Percentiles rank a stretch among this genome's conserved stretches.
Conservation (phyloP, 1,284 basidiomycete genomes). For the Puccinia hordei region DNA sequence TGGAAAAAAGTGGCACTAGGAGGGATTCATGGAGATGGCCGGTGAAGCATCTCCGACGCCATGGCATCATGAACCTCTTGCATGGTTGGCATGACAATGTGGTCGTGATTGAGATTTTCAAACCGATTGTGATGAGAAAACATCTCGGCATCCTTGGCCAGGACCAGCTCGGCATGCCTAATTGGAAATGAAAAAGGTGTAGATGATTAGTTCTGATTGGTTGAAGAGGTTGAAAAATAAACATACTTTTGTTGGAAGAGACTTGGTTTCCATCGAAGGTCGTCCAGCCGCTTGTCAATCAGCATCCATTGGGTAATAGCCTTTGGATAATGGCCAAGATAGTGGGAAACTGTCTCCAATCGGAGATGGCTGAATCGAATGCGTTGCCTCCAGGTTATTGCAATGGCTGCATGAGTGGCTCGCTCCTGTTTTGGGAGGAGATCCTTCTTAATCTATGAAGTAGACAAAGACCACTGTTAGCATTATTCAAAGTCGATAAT, state of each 20-base stretch:
- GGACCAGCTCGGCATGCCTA: not conserved
- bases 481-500: not conserved
- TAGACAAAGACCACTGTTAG: not conserved
- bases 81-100: not conserved
- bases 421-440: not conserved
- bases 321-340: not conserved
- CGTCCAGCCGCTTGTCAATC: not conserved
- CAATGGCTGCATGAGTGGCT: not conserved
- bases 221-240: not conserved
- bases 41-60: not conserved
- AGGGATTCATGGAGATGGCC: not conserved
- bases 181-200: not conserved
- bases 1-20: not conserved
- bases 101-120: not conserved
- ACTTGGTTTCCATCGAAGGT: not conserved
- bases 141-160: not conserved
- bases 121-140: not conserved
- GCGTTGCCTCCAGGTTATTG: not conserved
- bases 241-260: not conserved
- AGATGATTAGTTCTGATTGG: not conserved
- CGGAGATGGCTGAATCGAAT: slow-evolving; percentile 9
- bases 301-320: not conserved
- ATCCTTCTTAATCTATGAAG: not conserved
- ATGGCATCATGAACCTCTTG: not conserved
- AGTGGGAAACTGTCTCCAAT: slow-evolving; percentile 3